phyloP scores from a whole-genome alignment of 78 protist genomes.

The Tieghemostelium lacteum region DNA sequence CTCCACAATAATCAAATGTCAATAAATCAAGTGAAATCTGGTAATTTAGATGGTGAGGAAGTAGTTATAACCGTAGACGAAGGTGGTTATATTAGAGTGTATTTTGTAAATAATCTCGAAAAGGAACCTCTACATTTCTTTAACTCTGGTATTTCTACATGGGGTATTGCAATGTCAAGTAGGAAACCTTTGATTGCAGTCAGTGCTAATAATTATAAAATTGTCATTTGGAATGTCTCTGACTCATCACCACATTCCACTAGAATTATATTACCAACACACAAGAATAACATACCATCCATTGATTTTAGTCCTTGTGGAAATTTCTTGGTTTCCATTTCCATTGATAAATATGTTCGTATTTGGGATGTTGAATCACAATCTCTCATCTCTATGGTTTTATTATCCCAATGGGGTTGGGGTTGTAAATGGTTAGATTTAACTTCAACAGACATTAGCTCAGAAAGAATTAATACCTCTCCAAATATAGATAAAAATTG shows the following conservation, averaged over 20 bases:
- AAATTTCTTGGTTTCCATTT: conserved; percentile 33
- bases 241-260: conserved; percentile 16
- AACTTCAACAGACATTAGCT: neutral
- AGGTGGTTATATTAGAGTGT: conserved; percentile 51
- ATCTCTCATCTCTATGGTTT: neutral
- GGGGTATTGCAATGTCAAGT: conserved; percentile 64
- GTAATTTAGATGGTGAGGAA: conserved; percentile 44
- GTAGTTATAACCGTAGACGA: conserved; percentile 47
- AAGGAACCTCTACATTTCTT: conserved; percentile 3
- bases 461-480: neutral
- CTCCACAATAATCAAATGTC: neutral
- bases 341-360: conserved; percentile 40
- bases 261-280: conserved; percentile 14
- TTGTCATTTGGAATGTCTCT: conserved; percentile 33
- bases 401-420: conserved; percentile 69
- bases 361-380: conserved; percentile 54
- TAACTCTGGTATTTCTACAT: conserved; percentile 29
- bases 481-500: neutral
- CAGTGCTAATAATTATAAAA: conserved; percentile 18
- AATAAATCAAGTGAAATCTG: conserved; percentile 56
- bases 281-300: conserved; percentile 52
- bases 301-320: conserved; percentile 70
- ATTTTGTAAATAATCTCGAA: conserved; percentile 30
- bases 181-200: conserved; percentile 63
- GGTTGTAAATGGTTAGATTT: conserved; percentile 55